phyloP scores from a whole-genome alignment of 1,284 basidiomycete species.

The Rhodotorula mucilaginosa region DNA sequence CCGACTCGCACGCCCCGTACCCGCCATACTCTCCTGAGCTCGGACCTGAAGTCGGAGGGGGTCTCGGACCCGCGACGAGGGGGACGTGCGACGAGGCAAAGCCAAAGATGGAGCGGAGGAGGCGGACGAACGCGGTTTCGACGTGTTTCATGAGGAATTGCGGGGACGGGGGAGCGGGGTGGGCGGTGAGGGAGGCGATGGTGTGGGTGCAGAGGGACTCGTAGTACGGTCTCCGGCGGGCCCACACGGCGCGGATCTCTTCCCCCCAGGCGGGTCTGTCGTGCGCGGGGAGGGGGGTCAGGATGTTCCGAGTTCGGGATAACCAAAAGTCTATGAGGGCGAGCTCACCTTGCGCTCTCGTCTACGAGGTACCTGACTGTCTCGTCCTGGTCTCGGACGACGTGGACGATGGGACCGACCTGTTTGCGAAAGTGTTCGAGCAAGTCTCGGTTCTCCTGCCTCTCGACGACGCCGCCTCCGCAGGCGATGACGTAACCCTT shows the following conservation, averaged over 20 bases:
- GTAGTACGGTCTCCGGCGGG: slow-evolving; percentile 37
- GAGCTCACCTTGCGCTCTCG: slow-evolving; percentile 61
- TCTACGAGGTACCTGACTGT: slow-evolving; percentile 67
- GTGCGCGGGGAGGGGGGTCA: neutral
- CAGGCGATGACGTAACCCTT: slow-evolving; percentile 75
- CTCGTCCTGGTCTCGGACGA: slow-evolving; percentile 66
- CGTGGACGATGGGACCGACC: slow-evolving; percentile 68
- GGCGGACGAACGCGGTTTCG: slow-evolving; percentile 41
- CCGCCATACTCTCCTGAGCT: slow-evolving; percentile 36
- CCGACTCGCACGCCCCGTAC: slow-evolving; percentile 35
- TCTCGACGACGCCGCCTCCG: slow-evolving; percentile 93
- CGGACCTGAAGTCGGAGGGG: slow-evolving; percentile 21
- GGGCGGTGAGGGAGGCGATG: slow-evolving; percentile 40
- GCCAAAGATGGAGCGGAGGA: slow-evolving; percentile 40
- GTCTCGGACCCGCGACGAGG: slow-evolving; percentile 26
- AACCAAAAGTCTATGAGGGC: too few relatives aligned
- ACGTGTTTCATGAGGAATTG: slow-evolving; percentile 43
- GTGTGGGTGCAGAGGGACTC: slow-evolving; percentile 41
- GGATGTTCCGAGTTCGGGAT: too few relatives aligned
- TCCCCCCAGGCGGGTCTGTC: slow-evolving; percentile 65
- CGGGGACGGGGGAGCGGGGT: slow-evolving; percentile 31
- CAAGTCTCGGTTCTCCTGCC: slow-evolving; percentile 60
- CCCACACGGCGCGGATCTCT: slow-evolving; percentile 43
- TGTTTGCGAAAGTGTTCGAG: slow-evolving; percentile 59
- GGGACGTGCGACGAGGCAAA: slow-evolving; percentile 39